A percentile compares a stretch with the other conserved stretches of the same genome.
These are phyloP conservation scores for Leccinum variabile DNA, from an alignment of 1,284 basidiomycete genomes.

Conservation along the genomic window DNA sequence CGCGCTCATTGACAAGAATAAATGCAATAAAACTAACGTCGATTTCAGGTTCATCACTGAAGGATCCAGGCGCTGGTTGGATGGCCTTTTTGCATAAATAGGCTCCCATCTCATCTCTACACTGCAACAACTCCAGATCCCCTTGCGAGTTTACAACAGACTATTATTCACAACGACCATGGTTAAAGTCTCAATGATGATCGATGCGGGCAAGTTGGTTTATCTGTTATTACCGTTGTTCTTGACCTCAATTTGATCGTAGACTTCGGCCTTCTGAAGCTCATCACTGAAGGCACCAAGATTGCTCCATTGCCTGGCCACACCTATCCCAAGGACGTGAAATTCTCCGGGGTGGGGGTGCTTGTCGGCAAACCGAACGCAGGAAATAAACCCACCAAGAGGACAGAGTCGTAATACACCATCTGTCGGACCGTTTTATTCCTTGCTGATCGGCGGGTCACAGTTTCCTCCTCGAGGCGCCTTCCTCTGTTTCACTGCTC, in stretches of 20 bases:
- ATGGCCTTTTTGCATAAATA: too few species aligned
- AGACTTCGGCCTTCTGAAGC: background rate
- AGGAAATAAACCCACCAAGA: background rate
- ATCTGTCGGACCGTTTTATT: background rate
- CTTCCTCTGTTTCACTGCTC: background rate
- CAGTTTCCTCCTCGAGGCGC: background rate
- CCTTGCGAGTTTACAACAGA: background rate
- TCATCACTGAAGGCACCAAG: background rate
- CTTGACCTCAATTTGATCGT: background rate
- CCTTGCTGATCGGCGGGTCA: background rate
- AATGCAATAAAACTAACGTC: background rate
- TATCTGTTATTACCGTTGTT: background rate
- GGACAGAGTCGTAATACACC: background rate
- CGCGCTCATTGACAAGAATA: background rate
- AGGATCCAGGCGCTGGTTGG: too few species aligned
- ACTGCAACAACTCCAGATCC: background rate
- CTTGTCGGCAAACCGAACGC: background rate
- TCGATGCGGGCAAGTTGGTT: background rate
- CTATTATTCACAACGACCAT: background rate
- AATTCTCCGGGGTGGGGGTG: background rate
- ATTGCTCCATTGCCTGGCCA: background rate
- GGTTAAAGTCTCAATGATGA: rapidly evolving
- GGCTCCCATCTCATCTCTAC: background rate
- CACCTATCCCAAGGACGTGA: background rate
- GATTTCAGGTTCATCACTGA: background rate